phyloP scores from a whole-genome alignment of 192 early-diverging fungal species.

The Backusella liffmaniae region DNA sequence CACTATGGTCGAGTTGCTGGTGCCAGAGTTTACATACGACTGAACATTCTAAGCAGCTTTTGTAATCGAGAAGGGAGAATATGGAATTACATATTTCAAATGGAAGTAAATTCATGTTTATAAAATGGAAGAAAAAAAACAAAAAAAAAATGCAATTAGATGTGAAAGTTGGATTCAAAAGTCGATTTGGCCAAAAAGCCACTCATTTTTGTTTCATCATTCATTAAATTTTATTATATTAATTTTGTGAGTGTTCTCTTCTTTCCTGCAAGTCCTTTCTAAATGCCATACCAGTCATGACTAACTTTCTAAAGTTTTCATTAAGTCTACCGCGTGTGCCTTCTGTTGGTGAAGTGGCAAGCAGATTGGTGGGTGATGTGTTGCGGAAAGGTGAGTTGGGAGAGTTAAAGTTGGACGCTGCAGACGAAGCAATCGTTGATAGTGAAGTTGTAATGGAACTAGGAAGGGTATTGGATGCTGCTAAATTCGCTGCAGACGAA shows the following conservation, averaged over 20 bases:
- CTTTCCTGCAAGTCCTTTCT: slow-evolving; percentile 37
- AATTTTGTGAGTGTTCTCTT: slow-evolving; percentile 24
- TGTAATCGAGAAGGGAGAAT: background rate
- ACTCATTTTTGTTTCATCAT: background rate
- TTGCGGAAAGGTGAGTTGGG: background rate
- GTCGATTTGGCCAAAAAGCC: background rate
- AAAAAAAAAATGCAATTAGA: background rate
- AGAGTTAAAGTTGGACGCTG: slow-evolving; percentile 22
- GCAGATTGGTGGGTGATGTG: background rate
- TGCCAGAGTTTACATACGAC: background rate
- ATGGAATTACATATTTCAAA: slow-evolving; percentile 1
- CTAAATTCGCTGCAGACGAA: background rate
- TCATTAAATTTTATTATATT: background rate
- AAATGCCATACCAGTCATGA: slow-evolving; percentile 43
- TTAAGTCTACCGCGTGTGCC: slow-evolving; percentile 25
- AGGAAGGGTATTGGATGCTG: slow-evolving; percentile 5
- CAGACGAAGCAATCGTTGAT: slow-evolving; percentile 21
- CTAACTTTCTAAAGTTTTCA: slow-evolving; percentile 42
- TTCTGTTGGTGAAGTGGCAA: background rate
- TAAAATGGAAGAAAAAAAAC: background rate
- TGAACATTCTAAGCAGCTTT: background rate
- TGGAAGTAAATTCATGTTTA: slow-evolving; percentile 1
- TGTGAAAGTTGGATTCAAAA: background rate
- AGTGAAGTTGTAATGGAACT: slow-evolving; percentile 25
- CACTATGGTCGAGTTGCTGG: background rate